phyloP scores from a whole-genome alignment of 371 early-diverging fungal genomes.

The Rhizomucor pusillus region DNA sequence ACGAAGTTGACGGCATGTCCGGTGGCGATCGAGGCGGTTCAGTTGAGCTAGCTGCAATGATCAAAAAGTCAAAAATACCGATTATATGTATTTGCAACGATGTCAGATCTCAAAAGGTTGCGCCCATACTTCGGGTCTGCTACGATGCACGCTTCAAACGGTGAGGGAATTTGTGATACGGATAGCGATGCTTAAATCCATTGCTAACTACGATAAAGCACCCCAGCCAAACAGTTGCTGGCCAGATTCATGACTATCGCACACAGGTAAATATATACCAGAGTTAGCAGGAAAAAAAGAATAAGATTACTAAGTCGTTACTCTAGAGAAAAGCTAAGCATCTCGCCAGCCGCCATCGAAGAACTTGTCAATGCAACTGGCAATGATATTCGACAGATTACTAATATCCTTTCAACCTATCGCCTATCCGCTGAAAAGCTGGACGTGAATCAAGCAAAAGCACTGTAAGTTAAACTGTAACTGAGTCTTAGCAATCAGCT shows the following conservation, averaged over 20 bases:
- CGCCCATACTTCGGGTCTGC: slow-evolving; percentile 88
- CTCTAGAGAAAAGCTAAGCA: slow-evolving; percentile 72
- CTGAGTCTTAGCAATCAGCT: background rate
- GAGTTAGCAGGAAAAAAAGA: background rate
- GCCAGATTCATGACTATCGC: slow-evolving; percentile 82
- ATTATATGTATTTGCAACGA: slow-evolving; percentile 60
- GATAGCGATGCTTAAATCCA: slow-evolving; percentile 22
- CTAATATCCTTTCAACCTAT: slow-evolving; percentile 93
- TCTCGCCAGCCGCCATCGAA: slow-evolving; percentile 84
- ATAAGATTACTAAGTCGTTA: background rate
- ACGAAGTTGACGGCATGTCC: slow-evolving; percentile 99
- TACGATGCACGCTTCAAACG: slow-evolving; percentile 87
- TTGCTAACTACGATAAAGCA: slow-evolving; percentile 16
- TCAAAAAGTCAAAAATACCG: slow-evolving; percentile 83
- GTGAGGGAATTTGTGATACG: slow-evolving; percentile 57
- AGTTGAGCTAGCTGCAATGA: slow-evolving; percentile 86
- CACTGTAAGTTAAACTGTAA: slow-evolving; percentile 62
- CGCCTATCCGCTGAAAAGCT: slow-evolving; percentile 64
- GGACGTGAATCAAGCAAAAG: slow-evolving; percentile 81
- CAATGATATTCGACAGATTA: slow-evolving; percentile 98
- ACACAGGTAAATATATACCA: slow-evolving; percentile 36
- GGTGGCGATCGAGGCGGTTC: slow-evolving; percentile 99
- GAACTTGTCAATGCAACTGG: slow-evolving; percentile 83
- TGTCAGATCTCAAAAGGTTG: slow-evolving; percentile 85
- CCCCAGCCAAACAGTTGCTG: slow-evolving; percentile 54